These are phyloP conservation scores for Eutrema yunnanense DNA, from an alignment of 345 rosid genomes.

Conservation along the genomic window DNA sequence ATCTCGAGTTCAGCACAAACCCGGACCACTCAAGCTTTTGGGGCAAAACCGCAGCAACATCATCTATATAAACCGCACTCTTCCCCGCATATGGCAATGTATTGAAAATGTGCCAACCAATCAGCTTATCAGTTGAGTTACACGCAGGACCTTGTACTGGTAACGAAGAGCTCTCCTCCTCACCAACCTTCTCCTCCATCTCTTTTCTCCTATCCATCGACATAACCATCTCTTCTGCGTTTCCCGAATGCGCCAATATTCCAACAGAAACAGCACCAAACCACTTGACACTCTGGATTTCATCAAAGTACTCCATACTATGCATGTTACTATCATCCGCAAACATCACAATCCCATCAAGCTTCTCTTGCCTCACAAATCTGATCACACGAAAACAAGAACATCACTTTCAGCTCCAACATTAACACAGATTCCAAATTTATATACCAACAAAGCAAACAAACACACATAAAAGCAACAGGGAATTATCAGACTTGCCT, in stretches of 20 bases:
- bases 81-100: conserved; percentile 54
- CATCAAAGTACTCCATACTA: conserved; percentile 92
- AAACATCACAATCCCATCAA: conserved; percentile 93
- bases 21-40: conserved; percentile 95
- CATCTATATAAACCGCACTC: conserved; percentile 67
- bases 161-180: conserved; percentile 32
- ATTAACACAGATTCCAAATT: background rate
- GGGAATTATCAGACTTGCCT: conserved; percentile 33
- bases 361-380: conserved; percentile 69
- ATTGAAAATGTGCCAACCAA: conserved; percentile 89
- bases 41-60: conserved; percentile 76
- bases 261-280: conserved; percentile 87
- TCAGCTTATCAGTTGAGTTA: conserved; percentile 55
- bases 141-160: conserved; percentile 99
- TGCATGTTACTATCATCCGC: conserved; percentile 98
- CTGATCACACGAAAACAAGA: conserved; percentile 36
- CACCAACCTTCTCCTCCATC: background rate
- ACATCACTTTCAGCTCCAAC: background rate
- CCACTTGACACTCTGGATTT: conserved; percentile 89
- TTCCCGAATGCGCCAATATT: conserved; percentile 58
- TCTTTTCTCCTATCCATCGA: conserved; percentile 27
- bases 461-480: background rate
- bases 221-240: conserved; percentile 40
- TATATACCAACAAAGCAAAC: no score
- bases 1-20: conserved; percentile 81